Evolutionary conservation across 352 stramenopile genomes (phyloP), one percentile per base, ranked within the genome.

Genomic region (Phytopythium vexans): DNA sequence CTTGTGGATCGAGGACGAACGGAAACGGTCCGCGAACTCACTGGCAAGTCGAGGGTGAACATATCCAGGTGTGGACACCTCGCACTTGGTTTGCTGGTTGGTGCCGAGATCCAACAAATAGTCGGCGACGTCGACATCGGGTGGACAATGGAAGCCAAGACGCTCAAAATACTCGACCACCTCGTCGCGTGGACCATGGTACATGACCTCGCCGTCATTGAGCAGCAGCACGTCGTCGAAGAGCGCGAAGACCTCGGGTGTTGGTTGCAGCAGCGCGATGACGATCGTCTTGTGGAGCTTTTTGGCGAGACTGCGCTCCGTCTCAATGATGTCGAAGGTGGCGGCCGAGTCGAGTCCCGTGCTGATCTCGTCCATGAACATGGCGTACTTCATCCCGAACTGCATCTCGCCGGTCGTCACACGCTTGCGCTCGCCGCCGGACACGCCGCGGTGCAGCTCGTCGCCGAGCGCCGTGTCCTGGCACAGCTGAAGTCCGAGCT

Each of bases 341-440:
- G 87, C 92, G 0, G 86, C 76, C 15, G 72, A 75, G 69, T 98
- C 89, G 12, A 97, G 73, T 4, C 92, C 92, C 34, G 86, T 97
- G 53, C 72, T 91, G 55, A 98, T 92, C 69, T 93, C 80, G 64
- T 97, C 90, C 58, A 77, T 77, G 48, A 89, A 88, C 12, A 79
- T 58, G 16, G 94, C 73, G 38, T 71, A 77, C 56, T 71, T 65
- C 34, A 60, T 58, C 14, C 68, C 61, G 49, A 67, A 70, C 42
- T 76, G 64, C 72, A 92, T 96, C 73, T 61, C n/a, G n/a, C n/a
- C n/a, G n/a, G n/a, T n/a, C n/a, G n/a, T n/a, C n/a, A n/a, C n/a
- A n/a, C n/a, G n/a, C n/a, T n/a, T n/a, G n/a, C n/a, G n/a, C n/a
- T n/a, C n/a, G n/a, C n/a, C n/a, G n/a, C n/a, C n/a, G n/a, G 70